Evolutionary conservation across 2,329 filamentous ascomycete genomes (phyloP).

Genomic region (Aspergillus costaricaensis): DNA sequence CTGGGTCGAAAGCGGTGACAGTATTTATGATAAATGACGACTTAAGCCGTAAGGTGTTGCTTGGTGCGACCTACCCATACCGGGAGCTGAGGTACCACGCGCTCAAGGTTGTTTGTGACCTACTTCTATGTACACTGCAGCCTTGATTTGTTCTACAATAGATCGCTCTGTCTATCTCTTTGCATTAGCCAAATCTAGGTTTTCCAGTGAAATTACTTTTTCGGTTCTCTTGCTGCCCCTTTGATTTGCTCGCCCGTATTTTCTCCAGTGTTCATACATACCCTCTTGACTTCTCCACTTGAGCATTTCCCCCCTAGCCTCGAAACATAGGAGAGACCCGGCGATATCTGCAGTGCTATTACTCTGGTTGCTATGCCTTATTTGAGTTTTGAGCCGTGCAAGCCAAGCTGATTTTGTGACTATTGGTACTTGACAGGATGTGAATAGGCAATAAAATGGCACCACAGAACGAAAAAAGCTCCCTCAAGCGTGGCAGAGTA

Average conservation of each 20-base stretch:
- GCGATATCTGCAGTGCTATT: background rate
- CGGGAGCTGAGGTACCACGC: background rate
- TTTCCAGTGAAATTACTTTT: background rate
- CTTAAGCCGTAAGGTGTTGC: background rate
- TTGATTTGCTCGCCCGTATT: background rate
- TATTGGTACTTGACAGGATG: constrained; percentile 2
- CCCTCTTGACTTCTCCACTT: background rate
- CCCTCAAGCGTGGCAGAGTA: constrained; percentile 80
- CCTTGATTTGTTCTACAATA: background rate
- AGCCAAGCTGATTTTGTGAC: background rate
- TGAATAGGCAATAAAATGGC: constrained; percentile 31
- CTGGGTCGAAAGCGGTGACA: background rate
- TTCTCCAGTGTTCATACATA: background rate
- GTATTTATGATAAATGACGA: background rate
- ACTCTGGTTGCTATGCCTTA: background rate
- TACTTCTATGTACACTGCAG: background rate
- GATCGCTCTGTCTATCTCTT: background rate
- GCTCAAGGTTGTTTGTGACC: background rate
- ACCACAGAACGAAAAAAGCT: constrained; percentile 70
- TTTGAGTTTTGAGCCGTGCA: background rate
- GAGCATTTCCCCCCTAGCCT: background rate
- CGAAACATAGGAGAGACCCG: background rate
- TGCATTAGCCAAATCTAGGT: background rate
- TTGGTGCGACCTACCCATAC: background rate
- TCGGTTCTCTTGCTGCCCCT: background rate